phyloP scores from a whole-genome alignment of 148 eudicot genomes.

The Euryodendron excelsum region DNA sequence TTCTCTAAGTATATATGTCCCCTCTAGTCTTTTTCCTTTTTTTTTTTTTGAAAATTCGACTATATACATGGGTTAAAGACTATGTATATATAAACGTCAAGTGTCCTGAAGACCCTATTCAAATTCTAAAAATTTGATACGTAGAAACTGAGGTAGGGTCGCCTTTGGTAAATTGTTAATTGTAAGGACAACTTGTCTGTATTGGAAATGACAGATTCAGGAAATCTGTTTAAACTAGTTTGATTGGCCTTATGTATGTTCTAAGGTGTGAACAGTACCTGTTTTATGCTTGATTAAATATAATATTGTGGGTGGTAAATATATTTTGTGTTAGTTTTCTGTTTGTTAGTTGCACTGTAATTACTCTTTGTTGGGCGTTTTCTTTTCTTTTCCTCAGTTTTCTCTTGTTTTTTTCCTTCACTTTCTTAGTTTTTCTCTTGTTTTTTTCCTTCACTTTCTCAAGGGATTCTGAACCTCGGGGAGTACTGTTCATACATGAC shows the following conservation, averaged over 20 bases:
- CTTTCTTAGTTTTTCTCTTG: no score
- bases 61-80: not conserved
- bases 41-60: not conserved
- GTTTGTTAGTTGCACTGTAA: not conserved
- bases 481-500: no score
- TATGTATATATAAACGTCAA: no score
- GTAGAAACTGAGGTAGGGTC: conserved; percentile 2
- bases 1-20: not conserved
- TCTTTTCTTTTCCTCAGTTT: conserved; percentile 2
- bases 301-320: not conserved
- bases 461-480: no score
- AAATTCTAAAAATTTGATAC: not conserved
- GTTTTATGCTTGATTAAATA: not conserved
- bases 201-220: conserved; percentile 9
- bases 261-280: not conserved
- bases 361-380: not conserved
- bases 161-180: not conserved
- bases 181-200: not conserved
- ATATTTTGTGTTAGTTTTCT: not conserved
- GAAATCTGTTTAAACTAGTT: not conserved
- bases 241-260: not conserved
- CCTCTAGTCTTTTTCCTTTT: not conserved
- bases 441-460: no score
- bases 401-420: not conserved
- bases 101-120: no score